Conservation (phyloP, 768 basidiomycete genomes). For the Rhodotorula toruloides region DNA sequence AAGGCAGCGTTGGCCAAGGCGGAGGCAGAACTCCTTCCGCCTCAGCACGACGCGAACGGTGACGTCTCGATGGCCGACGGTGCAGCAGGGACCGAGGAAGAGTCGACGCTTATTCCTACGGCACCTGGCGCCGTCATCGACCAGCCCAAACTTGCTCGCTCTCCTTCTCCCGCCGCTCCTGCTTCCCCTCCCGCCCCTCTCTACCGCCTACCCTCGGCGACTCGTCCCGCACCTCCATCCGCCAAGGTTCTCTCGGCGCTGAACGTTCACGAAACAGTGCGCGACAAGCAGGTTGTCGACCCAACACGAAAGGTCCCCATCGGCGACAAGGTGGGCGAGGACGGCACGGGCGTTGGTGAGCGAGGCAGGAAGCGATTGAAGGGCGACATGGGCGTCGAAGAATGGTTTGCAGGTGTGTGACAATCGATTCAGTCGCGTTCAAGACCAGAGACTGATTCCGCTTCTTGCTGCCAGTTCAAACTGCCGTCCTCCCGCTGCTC, state of each 20-base stretch:
- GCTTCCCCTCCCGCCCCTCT: conserved; percentile 49
- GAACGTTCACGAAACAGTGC: conserved; percentile 68
- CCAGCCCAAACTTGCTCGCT: not conserved
- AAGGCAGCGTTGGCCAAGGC: not conserved
- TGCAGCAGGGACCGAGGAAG: conserved; percentile 42
- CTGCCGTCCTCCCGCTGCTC: conserved; percentile 74
- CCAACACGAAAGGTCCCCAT: conserved; percentile 54
- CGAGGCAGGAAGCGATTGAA: conserved; percentile 60
- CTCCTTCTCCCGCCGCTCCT: conserved; percentile 35
- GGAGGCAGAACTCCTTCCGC: conserved; percentile 5
- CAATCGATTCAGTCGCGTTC: too few species aligned
- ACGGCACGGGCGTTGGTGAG: conserved; percentile 55
- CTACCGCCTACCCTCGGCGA: conserved; percentile 65
- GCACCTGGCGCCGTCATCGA: conserved; percentile 10
- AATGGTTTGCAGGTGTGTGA: conserved; percentile 77
- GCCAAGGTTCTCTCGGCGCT: conserved; percentile 67
- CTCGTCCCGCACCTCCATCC: conserved; percentile 63
- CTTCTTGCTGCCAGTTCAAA: too few species aligned
- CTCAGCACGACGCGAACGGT: not conserved
- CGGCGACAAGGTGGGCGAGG: conserved; percentile 46
- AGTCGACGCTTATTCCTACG: conserved; percentile 25
- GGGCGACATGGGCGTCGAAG: conserved; percentile 69
- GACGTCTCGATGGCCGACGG: conserved; percentile 1
- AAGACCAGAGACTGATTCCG: too few species aligned
- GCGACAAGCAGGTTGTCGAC: conserved; percentile 65